Conservation (phyloP, 2,329 filamentous ascomycete species). For the Fusarium marasasianum region DNA sequence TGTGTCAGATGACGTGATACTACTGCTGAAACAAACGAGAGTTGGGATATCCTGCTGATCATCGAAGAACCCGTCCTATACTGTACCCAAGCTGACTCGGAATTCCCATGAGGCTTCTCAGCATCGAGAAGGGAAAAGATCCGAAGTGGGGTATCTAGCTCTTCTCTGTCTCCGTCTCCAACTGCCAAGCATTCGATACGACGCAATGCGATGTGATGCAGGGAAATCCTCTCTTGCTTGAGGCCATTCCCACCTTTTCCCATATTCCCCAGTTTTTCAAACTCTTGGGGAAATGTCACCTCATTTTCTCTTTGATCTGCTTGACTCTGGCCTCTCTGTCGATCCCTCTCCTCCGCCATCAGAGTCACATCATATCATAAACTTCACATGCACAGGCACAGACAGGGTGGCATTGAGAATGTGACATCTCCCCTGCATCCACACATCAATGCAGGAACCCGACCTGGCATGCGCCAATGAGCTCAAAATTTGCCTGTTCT, state of each 20-base stretch:
- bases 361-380: conserved; percentile 9
- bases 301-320: background rate
- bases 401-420: background rate
- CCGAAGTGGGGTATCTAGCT: background rate
- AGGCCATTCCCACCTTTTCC: conserved; percentile 28
- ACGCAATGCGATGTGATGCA: conserved; percentile 10
- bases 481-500: background rate
- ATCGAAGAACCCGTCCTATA: background rate
- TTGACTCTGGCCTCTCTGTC: background rate
- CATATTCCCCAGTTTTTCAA: background rate
- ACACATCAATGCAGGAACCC: conserved; percentile 43
- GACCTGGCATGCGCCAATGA: conserved; percentile 17
- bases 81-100: background rate
- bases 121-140: background rate
- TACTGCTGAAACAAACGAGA: conserved; percentile 1
- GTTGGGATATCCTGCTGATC: conserved; percentile 8
- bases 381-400: background rate
- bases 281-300: conserved; percentile 3
- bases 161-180: background rate
- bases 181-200: background rate
- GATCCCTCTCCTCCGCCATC: conserved; percentile 13
- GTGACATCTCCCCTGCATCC: conserved; percentile 31
- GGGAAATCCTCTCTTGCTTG: background rate
- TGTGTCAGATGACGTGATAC: conserved; percentile 24
- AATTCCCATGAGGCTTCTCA: background rate